phyloP scores from a whole-genome alignment of 345 rosid genomes.

The Salix koriyanagi region DNA sequence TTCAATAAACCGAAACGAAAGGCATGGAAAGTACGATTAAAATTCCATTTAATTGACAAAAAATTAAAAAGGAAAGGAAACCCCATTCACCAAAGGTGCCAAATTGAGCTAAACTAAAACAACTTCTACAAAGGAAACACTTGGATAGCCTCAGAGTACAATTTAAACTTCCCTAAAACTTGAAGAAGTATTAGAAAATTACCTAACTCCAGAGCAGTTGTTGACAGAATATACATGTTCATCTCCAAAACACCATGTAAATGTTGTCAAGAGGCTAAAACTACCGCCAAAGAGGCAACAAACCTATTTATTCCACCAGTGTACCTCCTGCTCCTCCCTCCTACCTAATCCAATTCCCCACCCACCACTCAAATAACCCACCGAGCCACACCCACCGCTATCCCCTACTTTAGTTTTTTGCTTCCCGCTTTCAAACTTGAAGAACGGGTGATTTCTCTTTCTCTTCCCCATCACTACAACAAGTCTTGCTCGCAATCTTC shows the following conservation, averaged over 20 bases:
- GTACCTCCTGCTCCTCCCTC: constrained; percentile 17
- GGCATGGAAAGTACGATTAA: not conserved
- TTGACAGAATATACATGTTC: constrained; percentile 35
- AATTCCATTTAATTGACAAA: constrained; percentile 1
- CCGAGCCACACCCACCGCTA: constrained; percentile 5
- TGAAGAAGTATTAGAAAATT: constrained; percentile 26
- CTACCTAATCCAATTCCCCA: not conserved
- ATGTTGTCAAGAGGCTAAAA: constrained; percentile 28
- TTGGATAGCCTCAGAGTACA: constrained; percentile 27
- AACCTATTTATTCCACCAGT: constrained; percentile 29
- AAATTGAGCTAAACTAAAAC: constrained; percentile 12
- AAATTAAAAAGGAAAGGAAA: constrained; percentile 8
- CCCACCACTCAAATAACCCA: constrained; percentile 7
- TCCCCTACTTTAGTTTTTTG: not conserved
- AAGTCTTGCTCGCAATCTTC: constrained; percentile 14
- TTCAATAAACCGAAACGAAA: not conserved
- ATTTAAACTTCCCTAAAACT: constrained; percentile 28
- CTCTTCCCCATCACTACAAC: constrained; percentile 29
- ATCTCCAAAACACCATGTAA: constrained; percentile 20
- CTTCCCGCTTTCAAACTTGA: constrained; percentile 19
- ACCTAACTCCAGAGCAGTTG: constrained; percentile 35
- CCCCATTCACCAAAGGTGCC: constrained; percentile 4
- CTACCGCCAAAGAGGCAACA: constrained; percentile 16
- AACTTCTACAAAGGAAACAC: constrained; percentile 13
- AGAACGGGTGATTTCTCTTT: constrained; percentile 11